A percentile compares a stretch with the other conserved stretches of the same genome.
Evolutionary conservation across 2,329 filamentous ascomycete genomes (phyloP).

Genomic region (Chrysosporium queenslandicum): DNA sequence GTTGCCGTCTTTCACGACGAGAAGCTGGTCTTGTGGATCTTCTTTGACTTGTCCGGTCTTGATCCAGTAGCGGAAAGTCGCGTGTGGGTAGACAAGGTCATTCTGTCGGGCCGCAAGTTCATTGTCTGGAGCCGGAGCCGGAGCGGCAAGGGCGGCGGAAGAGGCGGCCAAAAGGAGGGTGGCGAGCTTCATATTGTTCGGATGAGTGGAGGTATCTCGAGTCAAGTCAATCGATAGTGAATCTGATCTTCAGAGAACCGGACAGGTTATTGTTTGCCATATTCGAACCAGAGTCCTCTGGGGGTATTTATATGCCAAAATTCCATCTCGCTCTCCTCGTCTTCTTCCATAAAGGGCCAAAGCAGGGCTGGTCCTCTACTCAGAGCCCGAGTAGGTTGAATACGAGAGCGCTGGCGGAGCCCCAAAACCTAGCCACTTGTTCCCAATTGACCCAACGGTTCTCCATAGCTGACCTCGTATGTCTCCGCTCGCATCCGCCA

Average conservation of each 20-base stretch:
- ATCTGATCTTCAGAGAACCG: not conserved
- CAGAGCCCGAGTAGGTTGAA: too few species aligned
- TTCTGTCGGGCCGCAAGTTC: constrained; percentile 12
- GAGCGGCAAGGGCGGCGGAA: constrained; percentile 13
- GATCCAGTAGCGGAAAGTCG: constrained; percentile 22
- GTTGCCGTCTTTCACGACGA: constrained; percentile 21
- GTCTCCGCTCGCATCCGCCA: not conserved
- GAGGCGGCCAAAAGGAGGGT: constrained; percentile 13
- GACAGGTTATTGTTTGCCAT: not conserved
- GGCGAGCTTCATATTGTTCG: constrained; percentile 17
- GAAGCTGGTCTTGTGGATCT: constrained; percentile 20
- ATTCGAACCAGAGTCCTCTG: not conserved
- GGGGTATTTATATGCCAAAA: constrained; percentile 9
- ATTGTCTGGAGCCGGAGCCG: not conserved
- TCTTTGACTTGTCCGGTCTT: constrained; percentile 18
- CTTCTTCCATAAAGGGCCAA: too few species aligned
- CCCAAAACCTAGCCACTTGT: not conserved
- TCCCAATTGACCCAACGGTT: not conserved
- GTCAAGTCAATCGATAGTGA: not conserved
- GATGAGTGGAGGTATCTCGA: not conserved
- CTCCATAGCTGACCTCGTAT: constrained; percentile 2
- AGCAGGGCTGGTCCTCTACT: too few species aligned
- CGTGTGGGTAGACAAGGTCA: constrained; percentile 17
- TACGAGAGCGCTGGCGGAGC: not conserved
- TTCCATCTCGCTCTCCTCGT: not conserved